Evolutionary conservation across 2,329 filamentous ascomycete species (phyloP).

Genomic region (Pseudomassariella vexata): DNA sequence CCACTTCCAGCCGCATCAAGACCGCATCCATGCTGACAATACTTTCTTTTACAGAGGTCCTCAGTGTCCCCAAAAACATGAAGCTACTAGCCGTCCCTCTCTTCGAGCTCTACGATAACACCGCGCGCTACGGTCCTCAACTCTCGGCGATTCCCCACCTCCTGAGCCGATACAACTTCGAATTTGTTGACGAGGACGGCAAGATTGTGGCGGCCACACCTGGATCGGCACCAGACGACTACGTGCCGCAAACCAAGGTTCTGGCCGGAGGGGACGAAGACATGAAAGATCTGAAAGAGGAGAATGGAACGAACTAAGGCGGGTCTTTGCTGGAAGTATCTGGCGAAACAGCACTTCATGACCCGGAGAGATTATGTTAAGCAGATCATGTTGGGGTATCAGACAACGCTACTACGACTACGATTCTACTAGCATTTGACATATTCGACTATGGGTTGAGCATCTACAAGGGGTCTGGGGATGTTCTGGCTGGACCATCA

Average conservation of each 20-base stretch:
- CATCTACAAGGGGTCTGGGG: no score
- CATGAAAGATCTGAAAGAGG: constrained; percentile 41
- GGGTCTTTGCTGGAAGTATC: no score
- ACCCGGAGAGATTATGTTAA: no score
- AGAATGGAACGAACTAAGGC: no score
- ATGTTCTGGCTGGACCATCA: no score
- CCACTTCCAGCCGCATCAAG: neutral
- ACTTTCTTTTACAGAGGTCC: constrained; percentile 58
- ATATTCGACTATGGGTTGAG: no score
- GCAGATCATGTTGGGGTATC: no score
- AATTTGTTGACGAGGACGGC: constrained; percentile 91
- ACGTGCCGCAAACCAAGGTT: constrained; percentile 59
- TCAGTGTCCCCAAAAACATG: constrained; percentile 99
- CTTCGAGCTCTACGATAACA: constrained; percentile 98
- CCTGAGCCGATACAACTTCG: constrained; percentile 92
- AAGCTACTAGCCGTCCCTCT: constrained; percentile 94
- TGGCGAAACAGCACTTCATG: no score
- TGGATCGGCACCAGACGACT: constrained; percentile 57
- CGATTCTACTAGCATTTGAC: no score
- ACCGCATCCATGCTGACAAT: constrained; percentile 14
- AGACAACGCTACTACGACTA: no score
- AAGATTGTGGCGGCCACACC: constrained; percentile 82
- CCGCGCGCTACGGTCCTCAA: constrained; percentile 87
- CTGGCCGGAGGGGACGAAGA: constrained; percentile 57
- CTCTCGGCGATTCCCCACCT: constrained; percentile 94